Evolutionary conservation across 306 rosid genomes (phyloP).

Genomic region (Fragaria vesca): DNA sequence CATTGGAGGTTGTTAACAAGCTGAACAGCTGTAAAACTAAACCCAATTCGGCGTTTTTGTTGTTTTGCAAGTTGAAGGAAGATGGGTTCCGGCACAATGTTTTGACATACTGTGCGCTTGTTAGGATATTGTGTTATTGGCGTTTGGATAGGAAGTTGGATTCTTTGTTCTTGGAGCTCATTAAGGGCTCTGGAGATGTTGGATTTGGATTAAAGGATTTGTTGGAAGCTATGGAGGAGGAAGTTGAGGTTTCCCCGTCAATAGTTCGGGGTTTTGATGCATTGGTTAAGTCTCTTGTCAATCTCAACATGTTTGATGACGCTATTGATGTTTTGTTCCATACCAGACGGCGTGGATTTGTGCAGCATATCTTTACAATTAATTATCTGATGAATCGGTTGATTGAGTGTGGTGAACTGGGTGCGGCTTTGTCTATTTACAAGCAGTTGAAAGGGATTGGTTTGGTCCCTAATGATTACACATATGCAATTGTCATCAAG

Average conservation of each 20-base stretch:
- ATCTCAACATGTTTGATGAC: slow-evolving; percentile 60
- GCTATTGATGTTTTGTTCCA: slow-evolving; percentile 61
- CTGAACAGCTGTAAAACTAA: slow-evolving; percentile 32
- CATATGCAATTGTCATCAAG: slow-evolving; percentile 70
- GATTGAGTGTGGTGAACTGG: slow-evolving; percentile 42
- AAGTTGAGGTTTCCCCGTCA: slow-evolving; percentile 24
- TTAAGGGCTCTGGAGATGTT: slow-evolving; percentile 30
- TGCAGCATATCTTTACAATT: slow-evolving; percentile 52
- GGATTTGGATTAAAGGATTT: slow-evolving; percentile 41
- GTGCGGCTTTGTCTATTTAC: slow-evolving; percentile 46
- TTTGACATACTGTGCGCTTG: slow-evolving; percentile 47
- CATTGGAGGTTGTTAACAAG: slow-evolving; percentile 37
- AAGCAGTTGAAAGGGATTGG: slow-evolving; percentile 70
- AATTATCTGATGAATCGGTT: slow-evolving; percentile 72
- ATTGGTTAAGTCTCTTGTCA: slow-evolving; percentile 60
- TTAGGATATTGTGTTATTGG: slow-evolving; percentile 61
- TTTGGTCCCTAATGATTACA: slow-evolving; percentile 57
- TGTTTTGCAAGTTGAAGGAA: slow-evolving; percentile 40
- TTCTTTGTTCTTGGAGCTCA: slow-evolving; percentile 54
- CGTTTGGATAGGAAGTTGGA: slow-evolving; percentile 48
- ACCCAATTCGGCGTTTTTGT: slow-evolving; percentile 55
- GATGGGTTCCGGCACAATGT: slow-evolving; percentile 44
- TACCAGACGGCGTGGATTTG: slow-evolving; percentile 46
- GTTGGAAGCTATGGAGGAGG: slow-evolving; percentile 40
- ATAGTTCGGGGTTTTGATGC: slow-evolving; percentile 47